Conservation (phyloP, 208 protist species). For the Porcisia hertigi region DNA sequence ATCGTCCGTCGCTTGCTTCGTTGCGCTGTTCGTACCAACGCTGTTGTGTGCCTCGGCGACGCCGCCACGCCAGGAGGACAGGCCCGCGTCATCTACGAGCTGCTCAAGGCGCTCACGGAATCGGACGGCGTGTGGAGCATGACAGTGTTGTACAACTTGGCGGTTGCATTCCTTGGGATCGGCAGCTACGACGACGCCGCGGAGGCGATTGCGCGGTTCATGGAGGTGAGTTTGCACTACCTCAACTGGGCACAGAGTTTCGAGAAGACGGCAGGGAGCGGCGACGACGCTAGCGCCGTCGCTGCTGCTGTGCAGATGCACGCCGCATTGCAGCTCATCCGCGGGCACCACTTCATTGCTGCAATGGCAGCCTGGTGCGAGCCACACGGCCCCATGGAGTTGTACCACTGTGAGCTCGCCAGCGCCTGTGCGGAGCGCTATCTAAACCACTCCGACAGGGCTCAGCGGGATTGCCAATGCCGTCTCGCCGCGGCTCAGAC, state of each 20-base stretch:
- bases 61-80: constrained; percentile 14
- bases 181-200: constrained; percentile 73
- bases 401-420: constrained; percentile 81
- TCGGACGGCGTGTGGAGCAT: constrained; percentile 50
- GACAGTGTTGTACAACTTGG: constrained; percentile 79
- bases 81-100: constrained; percentile 23
- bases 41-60: constrained; percentile 25
- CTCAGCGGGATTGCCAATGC: constrained; percentile 38
- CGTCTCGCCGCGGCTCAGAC: constrained; percentile 42
- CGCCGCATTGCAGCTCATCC: constrained; percentile 60
- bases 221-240: constrained; percentile 61
- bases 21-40: constrained; percentile 28
- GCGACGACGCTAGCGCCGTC: background rate
- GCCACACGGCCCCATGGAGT: constrained; percentile 33
- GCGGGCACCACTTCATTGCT: constrained; percentile 77
- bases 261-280: background rate
- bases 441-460: constrained; percentile 24
- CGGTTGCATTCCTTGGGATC: constrained; percentile 44
- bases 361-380: constrained; percentile 69
- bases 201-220: constrained; percentile 74
- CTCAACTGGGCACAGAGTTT: constrained; percentile 19
- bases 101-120: constrained; percentile 53
- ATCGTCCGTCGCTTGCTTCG: constrained; percentile 17
- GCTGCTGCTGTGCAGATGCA: constrained; percentile 10
- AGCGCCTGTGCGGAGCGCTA: constrained; percentile 63